A percentile compares a stretch with the other conserved stretches of the same genome.
These are phyloP conservation scores for Penicillium sp. DNA, from an alignment of 2,329 filamentous ascomycete species.

Conservation along the genomic window DNA sequence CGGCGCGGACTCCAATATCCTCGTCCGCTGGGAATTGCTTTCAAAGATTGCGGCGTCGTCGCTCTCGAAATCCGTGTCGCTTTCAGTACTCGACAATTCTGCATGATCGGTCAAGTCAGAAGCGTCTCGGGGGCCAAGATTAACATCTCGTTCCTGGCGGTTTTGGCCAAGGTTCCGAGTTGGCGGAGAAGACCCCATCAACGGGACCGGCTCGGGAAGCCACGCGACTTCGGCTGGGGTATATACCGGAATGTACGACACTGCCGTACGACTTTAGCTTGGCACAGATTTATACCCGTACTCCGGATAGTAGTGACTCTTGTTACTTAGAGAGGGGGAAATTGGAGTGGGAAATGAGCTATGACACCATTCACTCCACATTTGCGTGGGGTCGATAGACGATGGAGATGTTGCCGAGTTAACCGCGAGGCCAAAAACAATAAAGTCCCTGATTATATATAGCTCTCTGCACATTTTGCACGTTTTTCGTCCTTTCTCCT, in stretches of 20 bases:
- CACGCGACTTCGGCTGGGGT: not conserved
- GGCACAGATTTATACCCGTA: not conserved
- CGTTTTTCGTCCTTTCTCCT: too few species aligned
- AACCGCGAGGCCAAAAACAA: not conserved
- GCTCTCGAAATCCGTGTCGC: slow-evolving; percentile 18
- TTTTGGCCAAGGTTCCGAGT: slow-evolving; percentile 9
- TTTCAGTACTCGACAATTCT: slow-evolving; percentile 5
- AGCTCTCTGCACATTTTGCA: too few species aligned
- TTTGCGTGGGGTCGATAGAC: not conserved
- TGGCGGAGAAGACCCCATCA: slow-evolving; percentile 20
- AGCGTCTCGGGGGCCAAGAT: not conserved
- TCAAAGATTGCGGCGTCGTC: slow-evolving; percentile 20
- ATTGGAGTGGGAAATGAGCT: not conserved
- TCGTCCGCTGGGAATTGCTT: slow-evolving; percentile 2
- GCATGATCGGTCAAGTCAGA: not conserved
- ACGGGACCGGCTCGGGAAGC: slow-evolving; percentile 4
- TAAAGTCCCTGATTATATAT: too few species aligned
- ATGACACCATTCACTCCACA: slow-evolving; percentile 3
- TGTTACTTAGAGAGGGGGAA: not conserved
- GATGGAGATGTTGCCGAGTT: not conserved
- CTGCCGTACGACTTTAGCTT: not conserved
- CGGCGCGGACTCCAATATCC: slow-evolving; percentile 14
- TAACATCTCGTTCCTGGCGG: slow-evolving; percentile 4
- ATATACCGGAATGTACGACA: not conserved
- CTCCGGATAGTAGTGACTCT: not conserved